Base-by-base conservation (phyloP, 352 stramenopile genomes). In the Aphanomyces cochlioides region DNA sequence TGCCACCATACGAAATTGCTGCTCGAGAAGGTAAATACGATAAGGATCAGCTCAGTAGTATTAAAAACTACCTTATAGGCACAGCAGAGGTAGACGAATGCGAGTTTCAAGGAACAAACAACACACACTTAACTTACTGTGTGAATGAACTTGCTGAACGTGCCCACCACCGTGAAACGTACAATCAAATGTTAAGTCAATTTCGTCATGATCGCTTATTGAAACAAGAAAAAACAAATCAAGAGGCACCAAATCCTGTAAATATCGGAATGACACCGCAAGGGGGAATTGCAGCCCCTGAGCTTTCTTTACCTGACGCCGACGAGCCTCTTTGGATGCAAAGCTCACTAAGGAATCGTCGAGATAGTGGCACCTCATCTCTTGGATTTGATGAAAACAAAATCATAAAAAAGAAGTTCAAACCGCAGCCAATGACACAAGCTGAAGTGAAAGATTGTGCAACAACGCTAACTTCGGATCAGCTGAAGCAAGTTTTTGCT, bases 401-500 rank as follows among this genome's bases (percentile, higher is more conserved):
- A 69, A 81, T 97, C 36, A 78, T 98, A 39, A 92, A 93, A 73
- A 91, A 91, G 66, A 98, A 98, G 48, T 98, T 96, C 76, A 97
- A 98, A 61, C 7, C 82, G 0, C 53, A 67, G 3, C 92, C 94
- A 5, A 82, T 87, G 7, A 98, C 92, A 0, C 92, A 96, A 47
- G 92, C 90, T 0, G 94, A 98, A 48, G 73, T 96, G 1, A 80
- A 82, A 0, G 93, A 98, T 58, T 98, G 94, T 58, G 70, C 64
- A 0, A 45, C 77, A 3, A 80, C 76, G 0, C 73, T 98, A 10
- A 80, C 79, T 17, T 88, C 87, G 61, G 82, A 95, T 13, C 78
- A 96, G 41, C 79, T 98, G 1, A 85, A 90, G 58, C 73, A 78
- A 10, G 66, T 94, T 0, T 39, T 80, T 0, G 81, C 77, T 0